A percentile compares a stretch with the other conserved stretches of the same genome.
Conservation (phyloP, 192 early-diverging fungal species). For the Phlyctochytrium arcticum region DNA sequence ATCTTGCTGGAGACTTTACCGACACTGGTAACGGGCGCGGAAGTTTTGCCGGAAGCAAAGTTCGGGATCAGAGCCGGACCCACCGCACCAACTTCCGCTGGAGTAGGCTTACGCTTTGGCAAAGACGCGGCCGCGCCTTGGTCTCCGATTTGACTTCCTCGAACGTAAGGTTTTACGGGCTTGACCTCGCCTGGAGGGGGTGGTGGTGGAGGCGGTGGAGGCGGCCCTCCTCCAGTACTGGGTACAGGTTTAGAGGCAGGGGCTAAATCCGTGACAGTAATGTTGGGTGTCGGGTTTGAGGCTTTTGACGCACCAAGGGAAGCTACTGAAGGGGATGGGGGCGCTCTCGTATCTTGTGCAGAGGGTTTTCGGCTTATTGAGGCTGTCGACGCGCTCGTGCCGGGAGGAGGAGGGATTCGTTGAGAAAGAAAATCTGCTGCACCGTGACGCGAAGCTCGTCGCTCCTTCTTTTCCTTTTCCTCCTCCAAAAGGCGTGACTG, state of each 20-base stretch:
- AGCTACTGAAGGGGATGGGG: not conserved
- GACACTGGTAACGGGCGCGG: conserved; percentile 8
- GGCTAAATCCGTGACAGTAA: not conserved
- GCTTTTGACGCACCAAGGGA: not conserved
- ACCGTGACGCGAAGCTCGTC: not conserved
- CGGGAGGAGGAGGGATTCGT: no score
- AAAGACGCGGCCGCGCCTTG: no score
- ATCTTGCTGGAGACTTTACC: conserved; percentile 31
- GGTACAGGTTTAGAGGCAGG: not conserved
- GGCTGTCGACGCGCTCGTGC: not conserved
- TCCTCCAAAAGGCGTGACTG: not conserved
- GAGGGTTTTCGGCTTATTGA: no score
- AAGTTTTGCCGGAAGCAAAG: conserved; percentile 4
- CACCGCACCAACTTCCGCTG: conserved; percentile 34
- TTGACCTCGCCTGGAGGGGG: conserved; percentile 24
- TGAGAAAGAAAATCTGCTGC: not conserved
- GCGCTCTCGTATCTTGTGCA: no score
- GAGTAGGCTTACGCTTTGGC: conserved; percentile 35
- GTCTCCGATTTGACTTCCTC: conserved; percentile 16
- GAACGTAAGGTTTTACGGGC: conserved; percentile 29
- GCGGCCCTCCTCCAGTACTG: conserved; percentile 11
- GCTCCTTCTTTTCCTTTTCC: not conserved
- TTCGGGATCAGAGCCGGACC: conserved; percentile 28
- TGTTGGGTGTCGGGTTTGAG: no score
- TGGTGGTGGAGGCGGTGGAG: conserved; percentile 48